Evolutionary conservation across 306 rosid species (phyloP), one percentile per base, ranked within the genome.

Genomic region (Glycine soja): DNA sequence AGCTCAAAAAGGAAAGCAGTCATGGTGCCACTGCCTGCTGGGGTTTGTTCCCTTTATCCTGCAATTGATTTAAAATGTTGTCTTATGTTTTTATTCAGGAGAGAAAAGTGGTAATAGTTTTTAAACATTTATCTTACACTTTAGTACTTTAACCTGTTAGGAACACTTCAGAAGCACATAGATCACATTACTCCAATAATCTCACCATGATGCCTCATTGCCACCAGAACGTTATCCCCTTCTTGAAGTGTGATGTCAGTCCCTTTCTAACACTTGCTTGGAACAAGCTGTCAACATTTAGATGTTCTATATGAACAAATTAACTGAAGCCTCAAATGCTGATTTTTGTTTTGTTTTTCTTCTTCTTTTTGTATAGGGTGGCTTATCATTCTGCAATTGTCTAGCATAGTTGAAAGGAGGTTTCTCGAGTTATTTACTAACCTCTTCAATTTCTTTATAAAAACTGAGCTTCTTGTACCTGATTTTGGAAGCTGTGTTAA

Each of bases 1-100:
- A 87, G 88, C 87, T 73, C 91, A 0, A 87, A 80, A 74, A 89
- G 64, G 87, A 95, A 90, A 83, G 82, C 88, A 67, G 84, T 93
- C 72, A 84, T 95, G 91, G 99, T 92, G 85, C 98, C 98, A 14
- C 91, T 93, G 89, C 99, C 99, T 68, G 89, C 90, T 34, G 99
- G 99, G 98, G 99, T 95, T 77, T 63, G 97, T 87, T 83, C 67
- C 67, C 81, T 56, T 47, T 52, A 77, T 63, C 81, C 40, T 80
- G 34, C 48, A 63, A 10, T 79, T 52, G 42, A 59, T 83, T 24
- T 51, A 48, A 36, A 52, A 71, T 61, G 34, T 53, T 72, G 68
- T 45, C 46, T 72, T 51, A 16, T 58, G 67, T 14, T 73, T 72
- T 43, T 32, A 53, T 77, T 69, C 69, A 13, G 51, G 9, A 72